phyloP scores from a whole-genome alignment of 1,284 basidiomycete genomes.

The Mycosarcoma mackinlayi region DNA sequence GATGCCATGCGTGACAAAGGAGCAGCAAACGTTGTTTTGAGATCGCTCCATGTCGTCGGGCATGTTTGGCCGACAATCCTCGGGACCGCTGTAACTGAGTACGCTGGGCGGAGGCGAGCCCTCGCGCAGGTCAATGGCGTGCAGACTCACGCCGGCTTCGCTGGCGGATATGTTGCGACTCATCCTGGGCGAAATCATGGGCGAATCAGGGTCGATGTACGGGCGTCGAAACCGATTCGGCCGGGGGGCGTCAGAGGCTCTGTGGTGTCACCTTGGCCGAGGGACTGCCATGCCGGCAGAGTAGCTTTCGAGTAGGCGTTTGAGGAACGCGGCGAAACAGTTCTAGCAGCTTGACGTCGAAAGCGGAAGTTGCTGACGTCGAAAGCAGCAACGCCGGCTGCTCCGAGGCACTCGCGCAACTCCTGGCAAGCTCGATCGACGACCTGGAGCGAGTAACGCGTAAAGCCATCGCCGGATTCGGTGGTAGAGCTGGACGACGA shows the following conservation, averaged over 20 bases:
- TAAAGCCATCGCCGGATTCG: conserved; percentile 23
- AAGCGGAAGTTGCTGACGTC: conserved; percentile 41
- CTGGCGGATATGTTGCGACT: conserved; percentile 26
- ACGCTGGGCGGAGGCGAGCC: conserved; percentile 33
- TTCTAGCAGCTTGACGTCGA: conserved; percentile 3
- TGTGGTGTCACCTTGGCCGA: conserved; percentile 9
- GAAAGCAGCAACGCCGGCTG: conserved; percentile 34
- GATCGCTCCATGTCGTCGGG: conserved; percentile 18
- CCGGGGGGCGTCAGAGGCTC: conserved; percentile 31
- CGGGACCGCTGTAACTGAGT: conserved; percentile 23
- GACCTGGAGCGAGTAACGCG: conserved; percentile 30
- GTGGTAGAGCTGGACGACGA: conserved; percentile 5
- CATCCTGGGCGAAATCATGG: conserved; percentile 32
- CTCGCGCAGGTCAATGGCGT: conserved; percentile 27
- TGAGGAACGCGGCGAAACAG: conserved; percentile 26
- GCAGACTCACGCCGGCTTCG: background rate
- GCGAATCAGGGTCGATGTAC: conserved; percentile 24
- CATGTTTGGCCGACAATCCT: conserved; percentile 22
- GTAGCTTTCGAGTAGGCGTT: conserved; percentile 8
- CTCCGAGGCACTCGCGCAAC: conserved; percentile 29
- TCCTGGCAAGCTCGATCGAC: conserved; percentile 33
- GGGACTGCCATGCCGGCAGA: conserved; percentile 18
- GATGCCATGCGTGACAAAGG: conserved; percentile 23
- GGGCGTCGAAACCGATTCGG: conserved; percentile 21
- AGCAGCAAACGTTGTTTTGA: conserved; percentile 27